Conservation (phyloP, 352 stramenopile genomes). For the Phytopythium kandeliae region DNA sequence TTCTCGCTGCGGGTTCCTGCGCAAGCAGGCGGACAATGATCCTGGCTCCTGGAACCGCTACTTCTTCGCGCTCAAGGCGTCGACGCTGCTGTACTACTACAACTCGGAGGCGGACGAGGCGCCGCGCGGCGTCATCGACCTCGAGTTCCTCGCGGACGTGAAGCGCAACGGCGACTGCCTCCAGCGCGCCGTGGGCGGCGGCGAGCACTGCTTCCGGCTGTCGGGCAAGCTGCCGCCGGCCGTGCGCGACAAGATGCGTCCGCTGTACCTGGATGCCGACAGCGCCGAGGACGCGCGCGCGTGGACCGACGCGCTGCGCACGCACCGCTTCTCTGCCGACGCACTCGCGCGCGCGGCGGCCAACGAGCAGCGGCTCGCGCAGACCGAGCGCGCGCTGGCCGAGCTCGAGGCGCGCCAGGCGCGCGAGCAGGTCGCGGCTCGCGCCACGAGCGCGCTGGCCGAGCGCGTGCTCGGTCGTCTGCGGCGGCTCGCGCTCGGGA, state of each 20-base stretch:
- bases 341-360: slow-evolving; percentile 33
- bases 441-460: slow-evolving; percentile 9
- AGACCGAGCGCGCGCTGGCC: slow-evolving; percentile 24
- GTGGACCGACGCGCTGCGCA: slow-evolving; percentile 69
- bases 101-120: slow-evolving; percentile 53
- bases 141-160: slow-evolving; percentile 74
- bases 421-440: slow-evolving; percentile 16
- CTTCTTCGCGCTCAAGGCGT: slow-evolving; percentile 71
- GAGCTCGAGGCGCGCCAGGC: slow-evolving; percentile 23
- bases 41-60: slow-evolving; percentile 73
- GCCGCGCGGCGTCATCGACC: slow-evolving; percentile 69
- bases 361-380: slow-evolving; percentile 27
- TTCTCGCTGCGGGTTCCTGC: slow-evolving; percentile 54
- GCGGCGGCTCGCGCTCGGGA: slow-evolving; percentile 22
- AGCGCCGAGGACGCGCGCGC: slow-evolving; percentile 33
- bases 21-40: slow-evolving; percentile 79
- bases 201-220: slow-evolving; percentile 64
- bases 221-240: slow-evolving; percentile 46
- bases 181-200: slow-evolving; percentile 59
- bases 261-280: slow-evolving; percentile 64
- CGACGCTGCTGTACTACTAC: slow-evolving; percentile 85
- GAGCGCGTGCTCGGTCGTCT: slow-evolving; percentile 30
- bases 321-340: slow-evolving; percentile 59
- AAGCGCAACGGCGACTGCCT: slow-evolving; percentile 71
- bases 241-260: slow-evolving; percentile 46